phyloP scores from a whole-genome alignment of 2,329 filamentous ascomycete genomes.

The Pseudogymnoascus sp. region DNA sequence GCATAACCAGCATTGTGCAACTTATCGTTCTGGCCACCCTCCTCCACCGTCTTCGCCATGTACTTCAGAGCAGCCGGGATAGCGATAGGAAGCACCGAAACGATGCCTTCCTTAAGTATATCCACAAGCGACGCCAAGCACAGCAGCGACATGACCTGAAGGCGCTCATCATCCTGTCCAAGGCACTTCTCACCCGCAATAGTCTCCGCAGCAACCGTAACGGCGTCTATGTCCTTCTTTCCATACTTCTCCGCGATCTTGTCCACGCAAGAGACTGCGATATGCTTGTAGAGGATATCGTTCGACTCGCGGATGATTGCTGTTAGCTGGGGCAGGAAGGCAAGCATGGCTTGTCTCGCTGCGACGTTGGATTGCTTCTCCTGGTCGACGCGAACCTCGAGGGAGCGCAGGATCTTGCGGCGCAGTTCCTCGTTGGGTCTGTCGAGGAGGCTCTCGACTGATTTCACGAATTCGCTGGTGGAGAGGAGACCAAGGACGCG shows the following conservation, averaged over 20 bases:
- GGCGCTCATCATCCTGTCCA: constrained; percentile 59
- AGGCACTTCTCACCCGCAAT: constrained; percentile 71
- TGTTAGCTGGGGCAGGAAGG: constrained; percentile 72
- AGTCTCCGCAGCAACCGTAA: constrained; percentile 64
- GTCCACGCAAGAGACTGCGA: constrained; percentile 81
- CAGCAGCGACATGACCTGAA: constrained; percentile 76
- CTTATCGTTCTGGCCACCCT: constrained; percentile 45
- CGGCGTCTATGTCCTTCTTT: constrained; percentile 74
- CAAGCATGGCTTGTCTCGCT: constrained; percentile 62
- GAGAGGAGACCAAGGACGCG: constrained; percentile 78
- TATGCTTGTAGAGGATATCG: constrained; percentile 70
- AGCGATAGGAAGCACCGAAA: constrained; percentile 70
- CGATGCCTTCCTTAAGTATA: constrained; percentile 75
- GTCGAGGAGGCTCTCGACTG: constrained; percentile 72
- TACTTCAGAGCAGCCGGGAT: constrained; percentile 65
- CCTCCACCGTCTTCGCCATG: constrained; percentile 52
- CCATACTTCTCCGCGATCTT: constrained; percentile 92
- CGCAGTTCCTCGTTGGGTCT: constrained; percentile 66
- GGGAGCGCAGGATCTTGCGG: constrained; percentile 68
- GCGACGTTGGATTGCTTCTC: constrained; percentile 60
- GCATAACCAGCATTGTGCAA: constrained; percentile 77
- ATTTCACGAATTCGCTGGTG: constrained; percentile 80
- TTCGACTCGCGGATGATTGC: constrained; percentile 64
- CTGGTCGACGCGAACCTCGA: constrained; percentile 69
- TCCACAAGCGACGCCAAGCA: constrained; percentile 86